Evolutionary conservation across 768 basidiomycete species (phyloP), one percentile per base, ranked within the genome.

Genomic region (Daedaleopsis nitida): DNA sequence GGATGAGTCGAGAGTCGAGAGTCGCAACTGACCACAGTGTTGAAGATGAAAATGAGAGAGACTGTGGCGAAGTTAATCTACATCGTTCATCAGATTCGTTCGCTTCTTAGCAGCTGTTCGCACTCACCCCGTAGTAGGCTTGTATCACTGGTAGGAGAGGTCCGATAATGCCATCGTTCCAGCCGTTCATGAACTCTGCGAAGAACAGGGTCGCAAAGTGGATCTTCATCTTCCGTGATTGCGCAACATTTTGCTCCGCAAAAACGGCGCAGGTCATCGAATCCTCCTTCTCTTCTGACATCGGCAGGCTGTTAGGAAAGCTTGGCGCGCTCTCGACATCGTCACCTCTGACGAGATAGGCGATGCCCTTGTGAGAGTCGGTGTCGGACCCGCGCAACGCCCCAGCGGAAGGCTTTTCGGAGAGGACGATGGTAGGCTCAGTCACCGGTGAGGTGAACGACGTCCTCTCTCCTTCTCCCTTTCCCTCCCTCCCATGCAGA

Each of bases 161-260:
- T 5, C 92, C 92, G 13, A 83, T 83, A 0, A 85, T 80, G 14
- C 86, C 86, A 71, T 91, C 91, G 65, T 88, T 91, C 89, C 90
- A 93, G 34, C 92, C 92, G 17, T 79, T 77, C 9, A 89, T 73
- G 61, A 87, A 86, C 51, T 87, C 57, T 17, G 77, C 72, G 75
- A 78, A 84, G 66, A 85, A 88, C 44, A 88, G 73, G 1, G 86
- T 73, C 24, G 73, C 62, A 59, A 87, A 82, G 61, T 89, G 86
- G 37, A 86, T 69, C 55, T 48, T 35, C 21, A 58, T 53, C 55
- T 61, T 67, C 10, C 65, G 59, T 32, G 43, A n/a, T 12, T 61
- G 38, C n/a, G 42, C 48, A 14, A 54, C 63, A 44, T 60, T 50
- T 58, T 68, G 64, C 24, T 62, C 66, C 24, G 65, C 38, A n/a